Percentiles rank a stretch among this genome's conserved stretches.
Conservation (phyloP, 805 yeast genomes). For the Starmera caribaea region DNA sequence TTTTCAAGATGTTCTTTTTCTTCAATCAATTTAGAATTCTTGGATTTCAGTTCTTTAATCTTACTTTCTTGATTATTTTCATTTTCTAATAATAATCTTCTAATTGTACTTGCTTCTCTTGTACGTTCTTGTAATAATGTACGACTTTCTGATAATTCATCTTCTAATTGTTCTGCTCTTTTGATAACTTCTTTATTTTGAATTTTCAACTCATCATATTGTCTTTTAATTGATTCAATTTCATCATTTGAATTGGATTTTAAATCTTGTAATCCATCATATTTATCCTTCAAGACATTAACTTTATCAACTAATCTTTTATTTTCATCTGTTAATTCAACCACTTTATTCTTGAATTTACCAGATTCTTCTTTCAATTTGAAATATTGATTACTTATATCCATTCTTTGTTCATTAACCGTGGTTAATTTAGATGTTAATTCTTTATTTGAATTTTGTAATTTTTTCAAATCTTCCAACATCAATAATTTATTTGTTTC, state of each 20-base stretch:
- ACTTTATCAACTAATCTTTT: constrained; percentile 32
- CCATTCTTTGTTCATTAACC: constrained; percentile 23
- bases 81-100: constrained; percentile 57
- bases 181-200: constrained; percentile 55
- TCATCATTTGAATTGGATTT: constrained; percentile 29
- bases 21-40: constrained; percentile 40
- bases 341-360: constrained; percentile 26
- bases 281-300: constrained; percentile 27
- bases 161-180: constrained; percentile 60
- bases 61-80: constrained; percentile 48
- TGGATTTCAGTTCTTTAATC: constrained; percentile 45
- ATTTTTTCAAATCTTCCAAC: constrained; percentile 14
- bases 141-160: constrained; percentile 71
- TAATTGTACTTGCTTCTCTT: constrained; percentile 65
- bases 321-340: constrained; percentile 27
- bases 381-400: constrained; percentile 27
- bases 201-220: constrained; percentile 63
- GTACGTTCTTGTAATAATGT: constrained; percentile 70
- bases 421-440: constrained; percentile 19
- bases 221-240: constrained; percentile 45
- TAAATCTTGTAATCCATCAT: constrained; percentile 25
- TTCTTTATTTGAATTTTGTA: constrained; percentile 17
- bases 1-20: constrained; percentile 55
- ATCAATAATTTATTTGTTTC: constrained; percentile 17
- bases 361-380: constrained; percentile 26